phyloP scores from a whole-genome alignment of 352 stramenopile species.

The Phytophthora rubi region DNA sequence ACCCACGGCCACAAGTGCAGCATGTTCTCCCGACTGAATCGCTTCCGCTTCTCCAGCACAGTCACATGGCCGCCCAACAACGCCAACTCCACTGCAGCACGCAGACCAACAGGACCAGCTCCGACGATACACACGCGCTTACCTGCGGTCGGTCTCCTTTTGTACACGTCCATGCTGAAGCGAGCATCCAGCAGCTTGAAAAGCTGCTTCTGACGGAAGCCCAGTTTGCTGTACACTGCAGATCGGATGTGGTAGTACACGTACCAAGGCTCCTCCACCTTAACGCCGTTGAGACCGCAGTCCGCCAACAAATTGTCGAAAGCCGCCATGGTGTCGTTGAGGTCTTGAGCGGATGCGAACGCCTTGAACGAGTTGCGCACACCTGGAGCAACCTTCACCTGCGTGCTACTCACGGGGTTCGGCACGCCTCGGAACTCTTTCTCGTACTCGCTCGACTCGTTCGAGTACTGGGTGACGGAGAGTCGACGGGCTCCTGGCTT shows the following conservation, averaged over 20 bases:
- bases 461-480: constrained; percentile 31
- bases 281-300: constrained; percentile 46
- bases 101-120: constrained; percentile 71
- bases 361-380: constrained; percentile 45
- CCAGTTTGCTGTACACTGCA: constrained; percentile 55
- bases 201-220: constrained; percentile 70
- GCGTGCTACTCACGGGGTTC: not conserved
- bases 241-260: constrained; percentile 64
- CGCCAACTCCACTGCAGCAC: constrained; percentile 70
- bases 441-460: constrained; percentile 17
- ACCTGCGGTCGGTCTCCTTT: constrained; percentile 38
- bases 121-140: constrained; percentile 75
- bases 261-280: constrained; percentile 46
- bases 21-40: constrained; percentile 84
- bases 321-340: constrained; percentile 47
- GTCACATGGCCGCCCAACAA: constrained; percentile 70
- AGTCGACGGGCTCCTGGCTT: constrained; percentile 39
- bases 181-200: constrained; percentile 67
- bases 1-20: constrained; percentile 82
- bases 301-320: constrained; percentile 54
- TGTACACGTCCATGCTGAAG: constrained; percentile 52
- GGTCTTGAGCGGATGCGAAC: constrained; percentile 60
- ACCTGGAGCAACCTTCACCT: constrained; percentile 4
- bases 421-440: not conserved
- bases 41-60: constrained; percentile 76